A percentile compares a stretch with the other conserved stretches of the same genome.
These are phyloP conservation scores for Colletotrichum nymphaeae DNA, from an alignment of 2,329 filamentous ascomycete genomes.

Conservation along the genomic window DNA sequence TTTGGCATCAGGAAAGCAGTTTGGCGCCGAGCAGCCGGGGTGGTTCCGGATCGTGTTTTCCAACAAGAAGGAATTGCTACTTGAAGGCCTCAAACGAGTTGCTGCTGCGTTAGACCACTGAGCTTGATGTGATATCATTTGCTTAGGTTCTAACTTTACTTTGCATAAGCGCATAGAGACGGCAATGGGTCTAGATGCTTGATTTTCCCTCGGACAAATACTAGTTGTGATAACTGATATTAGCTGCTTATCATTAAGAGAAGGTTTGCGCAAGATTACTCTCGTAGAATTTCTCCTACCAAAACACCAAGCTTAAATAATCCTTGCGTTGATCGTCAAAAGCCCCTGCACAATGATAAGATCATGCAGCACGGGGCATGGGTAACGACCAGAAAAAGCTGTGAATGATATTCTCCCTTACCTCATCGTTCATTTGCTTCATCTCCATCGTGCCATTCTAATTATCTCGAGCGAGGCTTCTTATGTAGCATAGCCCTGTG, in stretches of 20 bases:
- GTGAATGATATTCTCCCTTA: too few relatives aligned
- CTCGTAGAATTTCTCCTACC: neutral
- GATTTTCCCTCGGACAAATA: neutral
- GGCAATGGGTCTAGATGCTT: neutral
- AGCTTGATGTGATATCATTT: neutral
- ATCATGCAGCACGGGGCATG: neutral
- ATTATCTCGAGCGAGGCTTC: too few relatives aligned
- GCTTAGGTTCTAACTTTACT: neutral
- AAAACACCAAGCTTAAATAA: neutral
- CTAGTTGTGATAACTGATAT: neutral
- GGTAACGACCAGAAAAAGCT: too few relatives aligned
- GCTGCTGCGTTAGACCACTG: neutral
- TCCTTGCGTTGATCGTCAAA: neutral
- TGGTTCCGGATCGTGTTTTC: slow-evolving; percentile 55
- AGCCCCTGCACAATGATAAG: neutral
- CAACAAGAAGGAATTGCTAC: slow-evolving; percentile 44
- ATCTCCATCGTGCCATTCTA: too few relatives aligned
- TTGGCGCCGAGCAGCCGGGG: slow-evolving; percentile 50
- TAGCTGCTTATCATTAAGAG: neutral
- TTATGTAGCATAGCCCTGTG: too few relatives aligned
- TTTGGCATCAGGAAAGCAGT: slow-evolving; percentile 48
- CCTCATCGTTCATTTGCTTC: too few relatives aligned
- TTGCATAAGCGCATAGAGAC: neutral
- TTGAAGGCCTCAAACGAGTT: slow-evolving; percentile 39
- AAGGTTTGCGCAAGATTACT: neutral